Evolutionary conservation across 768 basidiomycete genomes (phyloP).

Genomic region (Cyathus striatus): DNA sequence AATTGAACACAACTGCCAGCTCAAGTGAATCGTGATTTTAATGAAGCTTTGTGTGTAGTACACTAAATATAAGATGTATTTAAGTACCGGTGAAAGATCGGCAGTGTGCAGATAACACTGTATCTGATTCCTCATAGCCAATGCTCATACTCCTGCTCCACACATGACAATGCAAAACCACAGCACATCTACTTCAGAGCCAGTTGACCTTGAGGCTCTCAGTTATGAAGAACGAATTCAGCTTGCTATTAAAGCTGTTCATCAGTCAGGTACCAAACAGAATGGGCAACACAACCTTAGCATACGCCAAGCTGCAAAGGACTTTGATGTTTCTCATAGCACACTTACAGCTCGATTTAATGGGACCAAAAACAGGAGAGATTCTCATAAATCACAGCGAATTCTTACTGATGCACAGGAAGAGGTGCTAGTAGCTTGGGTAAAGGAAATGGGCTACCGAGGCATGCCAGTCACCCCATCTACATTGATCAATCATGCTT

Average conservation of each 20-base stretch:
- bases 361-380: constrained; percentile 7
- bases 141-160: no score
- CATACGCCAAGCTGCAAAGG: constrained; percentile 10
- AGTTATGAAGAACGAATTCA: constrained; percentile 9
- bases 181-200: no score
- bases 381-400: constrained; percentile 13
- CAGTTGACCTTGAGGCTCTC: not conserved
- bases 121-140: no score
- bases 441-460: constrained; percentile 12
- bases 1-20: no score
- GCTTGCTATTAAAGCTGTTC: constrained; percentile 8
- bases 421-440: constrained; percentile 16
- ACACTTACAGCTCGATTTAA: constrained; percentile 8
- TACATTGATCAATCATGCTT: constrained; percentile 10
- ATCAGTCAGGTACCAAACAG: not conserved
- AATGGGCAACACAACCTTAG: constrained; percentile 7
- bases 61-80: no score
- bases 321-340: constrained; percentile 11
- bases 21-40: no score
- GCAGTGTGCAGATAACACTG: no score
- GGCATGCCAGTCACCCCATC: constrained; percentile 14
- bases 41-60: no score
- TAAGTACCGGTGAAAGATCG: no score
- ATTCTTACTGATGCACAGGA: constrained; percentile 14
- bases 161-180: no score